Percentiles rank a stretch among this genome's conserved stretches.
phyloP scores from a whole-genome alignment of 495 filamentous ascomycete species.

The Rhizodiscina lignyota region DNA sequence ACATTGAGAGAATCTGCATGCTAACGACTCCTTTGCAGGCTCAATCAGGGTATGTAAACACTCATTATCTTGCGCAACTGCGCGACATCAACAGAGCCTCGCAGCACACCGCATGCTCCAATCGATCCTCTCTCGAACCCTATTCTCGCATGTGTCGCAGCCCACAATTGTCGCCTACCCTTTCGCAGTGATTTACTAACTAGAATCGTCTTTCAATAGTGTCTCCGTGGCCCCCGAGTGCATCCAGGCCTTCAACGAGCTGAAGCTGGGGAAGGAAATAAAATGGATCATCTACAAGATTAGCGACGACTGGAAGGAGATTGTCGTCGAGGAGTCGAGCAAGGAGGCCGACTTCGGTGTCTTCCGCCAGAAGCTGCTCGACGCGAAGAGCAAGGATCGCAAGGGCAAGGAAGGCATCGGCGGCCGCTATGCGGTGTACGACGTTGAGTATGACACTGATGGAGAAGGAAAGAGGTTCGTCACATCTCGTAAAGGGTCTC shows the following conservation, averaged over 20 bases:
- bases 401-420: conserved; percentile 45
- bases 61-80: no score
- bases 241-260: conserved; percentile 69
- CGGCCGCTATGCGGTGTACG: conserved; percentile 87
- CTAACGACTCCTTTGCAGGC: no score
- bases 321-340: conserved; percentile 64
- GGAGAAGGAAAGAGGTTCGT: conserved; percentile 48
- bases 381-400: conserved; percentile 39
- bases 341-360: conserved; percentile 20
- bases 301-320: conserved; percentile 76
- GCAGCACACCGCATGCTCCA: no score
- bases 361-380: conserved; percentile 66
- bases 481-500: no score
- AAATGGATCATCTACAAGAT: conserved; percentile 98
- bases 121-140: no score
- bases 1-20: no score
- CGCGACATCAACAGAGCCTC: no score
- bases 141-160: no score
- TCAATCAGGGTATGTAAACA: no score
- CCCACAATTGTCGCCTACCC: no score
- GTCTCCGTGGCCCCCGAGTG: conserved; percentile 67
- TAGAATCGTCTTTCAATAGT: no score
- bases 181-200: no score
- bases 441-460: conserved; percentile 68
- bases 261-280: conserved; percentile 73